These are phyloP conservation scores for Termitomyces sp. DNA, from an alignment of 768 basidiomycete genomes.

Conservation along the genomic window DNA sequence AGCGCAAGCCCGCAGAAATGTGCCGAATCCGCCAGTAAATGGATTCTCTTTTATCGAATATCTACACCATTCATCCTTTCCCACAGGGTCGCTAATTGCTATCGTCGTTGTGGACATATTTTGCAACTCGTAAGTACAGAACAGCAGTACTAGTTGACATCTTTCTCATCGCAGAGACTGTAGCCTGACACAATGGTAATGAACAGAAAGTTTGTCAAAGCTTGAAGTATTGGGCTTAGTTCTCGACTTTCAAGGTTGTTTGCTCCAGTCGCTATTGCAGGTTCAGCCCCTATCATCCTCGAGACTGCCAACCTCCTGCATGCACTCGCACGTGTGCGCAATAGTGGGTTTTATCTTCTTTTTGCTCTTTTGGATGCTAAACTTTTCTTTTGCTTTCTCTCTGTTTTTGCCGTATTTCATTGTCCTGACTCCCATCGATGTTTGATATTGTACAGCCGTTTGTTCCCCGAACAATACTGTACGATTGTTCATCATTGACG, in stretches of 20 bases:
- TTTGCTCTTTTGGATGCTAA: background rate
- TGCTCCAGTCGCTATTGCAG: slow-evolving; percentile 29
- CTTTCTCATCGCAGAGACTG: background rate
- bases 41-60: background rate
- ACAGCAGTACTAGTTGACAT: background rate
- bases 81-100: slow-evolving; percentile 8
- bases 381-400: background rate
- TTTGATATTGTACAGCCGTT: slow-evolving; percentile 23
- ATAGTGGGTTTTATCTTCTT: slow-evolving; percentile 28
- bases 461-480: slow-evolving; percentile 44
- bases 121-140: slow-evolving; percentile 4
- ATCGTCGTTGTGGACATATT: slow-evolving; percentile 9
- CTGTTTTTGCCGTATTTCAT: background rate
- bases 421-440: background rate
- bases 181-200: background rate
- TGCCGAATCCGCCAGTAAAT: slow-evolving; percentile 11
- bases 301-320: slow-evolving; percentile 30
- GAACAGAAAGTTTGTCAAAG: background rate
- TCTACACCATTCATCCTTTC: background rate
- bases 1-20: background rate
- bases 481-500: slow-evolving; percentile 9
- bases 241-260: background rate
- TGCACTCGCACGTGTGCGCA: slow-evolving; percentile 39
- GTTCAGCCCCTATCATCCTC: slow-evolving; percentile 49
- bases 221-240: background rate